Base-by-base conservation (phyloP, 1,284 basidiomycete species). In the Phylloboletellus chloephorus region DNA sequence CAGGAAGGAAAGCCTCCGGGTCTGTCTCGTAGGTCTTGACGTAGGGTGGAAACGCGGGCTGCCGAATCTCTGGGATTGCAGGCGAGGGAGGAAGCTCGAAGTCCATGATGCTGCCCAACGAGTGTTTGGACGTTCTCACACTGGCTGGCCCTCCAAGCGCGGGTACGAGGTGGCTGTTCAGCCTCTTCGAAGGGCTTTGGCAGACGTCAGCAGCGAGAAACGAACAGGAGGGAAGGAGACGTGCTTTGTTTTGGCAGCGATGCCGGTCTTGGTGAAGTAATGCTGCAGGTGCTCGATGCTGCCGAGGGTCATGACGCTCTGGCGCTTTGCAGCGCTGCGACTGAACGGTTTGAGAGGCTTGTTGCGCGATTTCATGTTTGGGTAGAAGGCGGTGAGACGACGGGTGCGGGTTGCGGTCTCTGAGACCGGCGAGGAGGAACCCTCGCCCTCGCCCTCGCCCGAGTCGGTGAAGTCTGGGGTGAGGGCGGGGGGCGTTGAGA, bases 251-350 rank as follows among this genome's bases (percentile, higher is more conserved):
- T 82, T 82, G 19, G 82, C 74, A 12, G 71, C 74, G 41, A 88
- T 73, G 4, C 86, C 86, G 0, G 83, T 79, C 73, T 89, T 89
- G 5, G 88, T 88, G 52, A 89, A 90, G 57, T 88, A 88, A 57
- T 91, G 83, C 64, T 92, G 88, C 37, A 92, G 72, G 58, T 90
- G 84, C 55, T 89, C 85, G 49, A 92, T 91, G 58, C 84, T 87
- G 20, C 87, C 87, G 15, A 92, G 65, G 0, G 85, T 79, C 82
- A 90, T 83, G 13, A 92, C 89, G 54, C 84, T 88, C 60, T 87
- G 83, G 31, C 89, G 74, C 65, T 89, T 89, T 5, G 86, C 85
- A 3, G 89, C 88, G 50, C 84, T 88, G 51, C 82, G 70, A 54
- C 83, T 86, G 71, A 91, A 91, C 7, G 85, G 85, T 51, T 89